phyloP scores from a whole-genome alignment of 768 basidiomycete genomes.

The Collybia mongolica region DNA sequence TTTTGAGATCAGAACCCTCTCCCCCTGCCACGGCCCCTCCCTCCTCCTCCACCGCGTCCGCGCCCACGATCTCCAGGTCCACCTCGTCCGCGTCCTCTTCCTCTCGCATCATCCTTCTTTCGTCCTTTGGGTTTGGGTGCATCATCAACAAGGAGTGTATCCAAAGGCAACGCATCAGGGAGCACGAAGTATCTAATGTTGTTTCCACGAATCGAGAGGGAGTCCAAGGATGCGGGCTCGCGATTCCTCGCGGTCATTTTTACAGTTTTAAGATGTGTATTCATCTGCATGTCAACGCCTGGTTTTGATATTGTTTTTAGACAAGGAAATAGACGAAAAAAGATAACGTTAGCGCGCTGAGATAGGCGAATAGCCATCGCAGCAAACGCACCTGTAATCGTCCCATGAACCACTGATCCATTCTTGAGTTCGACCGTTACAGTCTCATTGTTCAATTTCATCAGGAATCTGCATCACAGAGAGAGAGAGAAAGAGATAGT shows the following conservation, averaged over 20 bases:
- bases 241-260: conserved; percentile 94
- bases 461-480: conserved; percentile 73
- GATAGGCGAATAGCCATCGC: neutral
- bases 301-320: conserved; percentile 8
- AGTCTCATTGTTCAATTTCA: conserved; percentile 99
- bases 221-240: conserved; percentile 83
- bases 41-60: conserved; percentile 54
- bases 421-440: conserved; percentile 99
- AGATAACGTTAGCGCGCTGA: neutral
- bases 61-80: conserved; percentile 53
- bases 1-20: conserved; percentile 19
- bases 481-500: conserved; percentile 3
- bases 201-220: conserved; percentile 93
- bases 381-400: conserved; percentile 80
- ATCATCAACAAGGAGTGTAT: conserved; percentile 96
- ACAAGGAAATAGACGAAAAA: neutral
- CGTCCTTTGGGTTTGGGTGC: conserved; percentile 93
- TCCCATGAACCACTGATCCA: conserved; percentile 92
- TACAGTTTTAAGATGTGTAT: conserved; percentile 96
- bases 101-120: conserved; percentile 83
- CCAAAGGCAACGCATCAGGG: conserved; percentile 95
- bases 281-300: conserved; percentile 99
- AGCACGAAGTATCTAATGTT: conserved; percentile 96
- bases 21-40: conserved; percentile 36
- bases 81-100: conserved; percentile 53